Evolutionary conservation across 768 basidiomycete species (phyloP), one percentile per base, ranked within the genome.

Genomic region (Boletus insuetus): DNA sequence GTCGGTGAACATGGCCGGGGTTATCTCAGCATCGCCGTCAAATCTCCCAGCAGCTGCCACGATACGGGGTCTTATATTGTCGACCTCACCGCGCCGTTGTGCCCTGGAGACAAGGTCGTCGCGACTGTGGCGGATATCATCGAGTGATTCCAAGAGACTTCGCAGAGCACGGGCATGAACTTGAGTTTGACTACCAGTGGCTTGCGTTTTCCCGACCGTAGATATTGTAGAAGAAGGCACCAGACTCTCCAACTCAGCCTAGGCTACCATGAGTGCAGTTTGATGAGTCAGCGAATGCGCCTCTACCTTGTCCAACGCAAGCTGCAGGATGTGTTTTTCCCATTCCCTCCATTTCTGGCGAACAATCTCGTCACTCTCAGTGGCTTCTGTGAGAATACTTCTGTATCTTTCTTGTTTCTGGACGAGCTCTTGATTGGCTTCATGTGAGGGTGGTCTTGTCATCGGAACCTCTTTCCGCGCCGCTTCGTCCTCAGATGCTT

Each of bases 271-370:
- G 57, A 60, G 63, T 20, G 42, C 6, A 9, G 11, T 29, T 31
- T 26, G 13, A 51, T 12, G 39, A 13, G 19, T 40, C 37, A 42
- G 50, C 8, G 6, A 31, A 35, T 46, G 38, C 42, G 24, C 19
- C 20, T 48, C 24, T 60, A 81, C 83, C 70, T 81, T 84, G 68
- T 84, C 84, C 77, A 83, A 81, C 3, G 84, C 86, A 39, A 99
- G 76, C 45, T 88, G 79, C 14, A 73, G 71, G 41, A 99, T 86
- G 43, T 78, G 79, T 14, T 78, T 76, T 63, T 89, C 87, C 93
- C 93, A 96, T 63, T 94, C 84, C 38, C 86, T 86, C 90, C 92
- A 97, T 70, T 97, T 94, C 57, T 80, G 75, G 19, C 85, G 74
- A 2, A 98, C 89, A 3, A 82, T 75, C 31, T 79, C 82, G 64